These are phyloP conservation scores for Tolypocladium capitatum DNA, from an alignment of 2,329 filamentous ascomycete species.

Conservation along the genomic window DNA sequence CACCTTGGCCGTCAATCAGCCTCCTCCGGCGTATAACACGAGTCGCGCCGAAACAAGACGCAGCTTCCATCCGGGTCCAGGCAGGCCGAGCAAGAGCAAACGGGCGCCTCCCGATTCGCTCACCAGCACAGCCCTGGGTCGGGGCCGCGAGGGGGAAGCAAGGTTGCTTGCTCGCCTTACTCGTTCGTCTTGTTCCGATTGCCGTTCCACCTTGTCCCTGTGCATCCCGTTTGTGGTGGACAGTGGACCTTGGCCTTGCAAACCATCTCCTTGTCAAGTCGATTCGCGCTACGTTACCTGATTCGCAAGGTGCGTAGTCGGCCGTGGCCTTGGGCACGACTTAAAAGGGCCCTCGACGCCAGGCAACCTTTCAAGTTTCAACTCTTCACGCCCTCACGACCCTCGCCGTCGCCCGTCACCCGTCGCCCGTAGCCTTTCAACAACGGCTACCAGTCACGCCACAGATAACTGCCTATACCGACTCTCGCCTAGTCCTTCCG, in stretches of 20 bases:
- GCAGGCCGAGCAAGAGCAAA: neutral
- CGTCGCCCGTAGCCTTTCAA: too few species aligned
- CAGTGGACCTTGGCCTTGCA: neutral
- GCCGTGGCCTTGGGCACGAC: neutral
- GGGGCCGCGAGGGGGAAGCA: neutral
- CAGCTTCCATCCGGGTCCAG: neutral
- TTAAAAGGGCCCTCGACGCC: neutral
- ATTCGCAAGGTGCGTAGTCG: neutral
- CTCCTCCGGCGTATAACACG: neutral
- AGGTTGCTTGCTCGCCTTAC: slow-evolving; percentile 2
- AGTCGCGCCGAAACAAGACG: neutral
- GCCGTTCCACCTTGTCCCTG: slow-evolving; percentile 1
- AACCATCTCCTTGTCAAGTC: neutral
- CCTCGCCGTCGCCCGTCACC: neutral
- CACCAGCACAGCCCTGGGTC: neutral
- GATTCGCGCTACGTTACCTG: neutral
- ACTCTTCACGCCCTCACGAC: neutral
- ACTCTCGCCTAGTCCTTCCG: neutral
- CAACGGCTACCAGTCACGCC: neutral
- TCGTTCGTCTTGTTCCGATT: slow-evolving; percentile 1
- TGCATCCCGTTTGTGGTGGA: neutral
- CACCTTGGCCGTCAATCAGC: neutral
- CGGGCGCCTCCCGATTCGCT: slow-evolving; percentile 3
- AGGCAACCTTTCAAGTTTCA: slow-evolving; percentile 6
- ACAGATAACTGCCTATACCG: neutral